Evolutionary conservation across 176 grass and related monocot species (phyloP).

Genomic region (Hsuehochloa calcarea): DNA sequence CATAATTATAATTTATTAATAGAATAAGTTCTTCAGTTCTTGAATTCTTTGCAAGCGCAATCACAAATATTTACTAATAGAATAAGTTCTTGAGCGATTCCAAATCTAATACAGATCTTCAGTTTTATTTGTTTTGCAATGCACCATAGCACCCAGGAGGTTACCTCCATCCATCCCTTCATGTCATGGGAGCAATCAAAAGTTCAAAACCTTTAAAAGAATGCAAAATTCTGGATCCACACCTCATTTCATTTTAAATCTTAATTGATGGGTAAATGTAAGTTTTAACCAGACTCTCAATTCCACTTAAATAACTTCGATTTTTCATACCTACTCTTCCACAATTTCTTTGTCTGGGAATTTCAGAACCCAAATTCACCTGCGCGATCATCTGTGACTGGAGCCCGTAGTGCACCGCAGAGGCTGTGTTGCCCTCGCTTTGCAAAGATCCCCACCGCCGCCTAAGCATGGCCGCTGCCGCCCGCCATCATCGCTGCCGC

Average conservation of each 20-base stretch:
- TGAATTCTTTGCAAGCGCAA: neutral
- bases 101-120: neutral
- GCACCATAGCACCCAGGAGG: slow-evolving; percentile 8
- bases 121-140: slow-evolving; percentile 27
- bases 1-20: neutral
- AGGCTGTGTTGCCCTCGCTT: slow-evolving; percentile 50
- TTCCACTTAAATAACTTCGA: neutral
- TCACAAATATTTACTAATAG: neutral
- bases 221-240: neutral
- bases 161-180: neutral
- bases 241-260: neutral
- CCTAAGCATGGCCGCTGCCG: slow-evolving; percentile 59
- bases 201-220: neutral
- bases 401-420: slow-evolving; percentile 63
- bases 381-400: slow-evolving; percentile 81
- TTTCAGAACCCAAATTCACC: slow-evolving; percentile 38
- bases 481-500: slow-evolving; percentile 61
- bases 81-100: neutral
- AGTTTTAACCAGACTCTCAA: neutral
- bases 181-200: neutral
- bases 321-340: neutral
- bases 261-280: neutral
- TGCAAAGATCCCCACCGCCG: slow-evolving; percentile 71
- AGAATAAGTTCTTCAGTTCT: slow-evolving; percentile 10
- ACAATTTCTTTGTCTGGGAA: neutral